phyloP scores from a whole-genome alignment of 1,139 yeast genomes.

The Candida freyschussii region DNA sequence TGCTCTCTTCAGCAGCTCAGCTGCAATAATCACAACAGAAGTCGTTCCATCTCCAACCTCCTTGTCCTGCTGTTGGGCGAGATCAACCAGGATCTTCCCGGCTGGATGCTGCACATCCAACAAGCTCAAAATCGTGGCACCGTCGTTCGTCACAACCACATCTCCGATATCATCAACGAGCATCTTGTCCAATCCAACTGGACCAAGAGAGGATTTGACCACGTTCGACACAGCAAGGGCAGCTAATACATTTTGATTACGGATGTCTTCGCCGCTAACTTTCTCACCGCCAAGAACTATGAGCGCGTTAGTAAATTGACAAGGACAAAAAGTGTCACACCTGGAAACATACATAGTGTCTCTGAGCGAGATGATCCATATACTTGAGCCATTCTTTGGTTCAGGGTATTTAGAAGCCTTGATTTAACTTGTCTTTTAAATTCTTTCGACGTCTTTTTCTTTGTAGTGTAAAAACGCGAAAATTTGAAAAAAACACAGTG shows the following conservation, averaged over 20 bases:
- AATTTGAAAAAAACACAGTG: too few relatives aligned
- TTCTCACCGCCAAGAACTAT: constrained; percentile 89
- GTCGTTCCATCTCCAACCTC: constrained; percentile 99
- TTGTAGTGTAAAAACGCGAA: too few relatives aligned
- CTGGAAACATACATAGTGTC: constrained; percentile 52
- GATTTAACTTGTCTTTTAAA: too few relatives aligned
- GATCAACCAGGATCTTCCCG: constrained; percentile 91
- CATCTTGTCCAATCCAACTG: constrained; percentile 98
- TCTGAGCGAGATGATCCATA: constrained; percentile 78
- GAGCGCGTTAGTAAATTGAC: constrained; percentile 10
- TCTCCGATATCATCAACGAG: constrained; percentile 98
- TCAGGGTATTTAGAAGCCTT: too few relatives aligned
- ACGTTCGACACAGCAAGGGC: constrained; percentile 97
- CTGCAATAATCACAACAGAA: constrained; percentile 93
- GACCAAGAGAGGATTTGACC: constrained; percentile 94
- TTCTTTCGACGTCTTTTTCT: too few relatives aligned
- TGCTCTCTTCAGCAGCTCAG: constrained; percentile 88
- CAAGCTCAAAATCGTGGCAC: constrained; percentile 89
- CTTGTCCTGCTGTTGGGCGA: constrained; percentile 98
- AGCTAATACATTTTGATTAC: constrained; percentile 94
- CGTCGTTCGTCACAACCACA: constrained; percentile 97
- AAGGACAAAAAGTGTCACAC: background rate
- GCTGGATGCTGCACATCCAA: constrained; percentile 99
- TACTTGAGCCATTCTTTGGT: constrained; percentile 47
- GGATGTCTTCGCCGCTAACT: constrained; percentile 91